Evolutionary conservation across 306 rosid species (phyloP).

Genomic region (Cicer judaicum): DNA sequence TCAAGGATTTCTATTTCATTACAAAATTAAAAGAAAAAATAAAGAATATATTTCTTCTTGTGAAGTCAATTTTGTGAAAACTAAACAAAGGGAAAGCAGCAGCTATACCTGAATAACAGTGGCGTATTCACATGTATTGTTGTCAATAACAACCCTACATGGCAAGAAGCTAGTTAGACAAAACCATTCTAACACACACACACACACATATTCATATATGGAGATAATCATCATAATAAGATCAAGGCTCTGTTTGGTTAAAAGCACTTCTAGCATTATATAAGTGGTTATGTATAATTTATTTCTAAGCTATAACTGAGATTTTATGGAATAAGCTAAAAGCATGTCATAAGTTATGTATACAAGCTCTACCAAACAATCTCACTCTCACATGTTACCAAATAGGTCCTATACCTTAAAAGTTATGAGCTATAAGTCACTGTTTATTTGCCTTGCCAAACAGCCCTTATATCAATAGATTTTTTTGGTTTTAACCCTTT

Average conservation of each 20-base stretch:
- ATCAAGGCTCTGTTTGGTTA: too few species aligned
- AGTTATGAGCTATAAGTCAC: too few species aligned
- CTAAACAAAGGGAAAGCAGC: conserved; percentile 15
- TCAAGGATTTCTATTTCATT: conserved; percentile 26
- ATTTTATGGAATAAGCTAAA: too few species aligned
- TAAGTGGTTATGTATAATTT: too few species aligned
- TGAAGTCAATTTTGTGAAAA: conserved; percentile 20
- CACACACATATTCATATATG: conserved; percentile 34
- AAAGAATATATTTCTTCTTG: not conserved
- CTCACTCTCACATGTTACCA: too few species aligned
- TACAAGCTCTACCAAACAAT: too few species aligned
- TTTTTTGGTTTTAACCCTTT: not conserved
- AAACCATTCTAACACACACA: not conserved
- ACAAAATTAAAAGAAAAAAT: not conserved
- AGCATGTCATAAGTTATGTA: too few species aligned
- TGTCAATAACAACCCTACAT: conserved; percentile 91
- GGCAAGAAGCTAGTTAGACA: conserved; percentile 44
- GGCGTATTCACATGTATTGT: conserved; percentile 73
- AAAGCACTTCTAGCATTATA: too few species aligned
- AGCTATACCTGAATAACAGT: conserved; percentile 77
- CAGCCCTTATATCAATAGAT: too few species aligned
- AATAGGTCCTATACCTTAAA: too few species aligned
- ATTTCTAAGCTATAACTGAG: too few species aligned
- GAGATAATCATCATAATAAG: conserved; percentile 9
- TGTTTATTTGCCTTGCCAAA: too few species aligned